Conservation (phyloP, 2,329 filamentous ascomycete genomes). For the Decorospora gaudefroyi region DNA sequence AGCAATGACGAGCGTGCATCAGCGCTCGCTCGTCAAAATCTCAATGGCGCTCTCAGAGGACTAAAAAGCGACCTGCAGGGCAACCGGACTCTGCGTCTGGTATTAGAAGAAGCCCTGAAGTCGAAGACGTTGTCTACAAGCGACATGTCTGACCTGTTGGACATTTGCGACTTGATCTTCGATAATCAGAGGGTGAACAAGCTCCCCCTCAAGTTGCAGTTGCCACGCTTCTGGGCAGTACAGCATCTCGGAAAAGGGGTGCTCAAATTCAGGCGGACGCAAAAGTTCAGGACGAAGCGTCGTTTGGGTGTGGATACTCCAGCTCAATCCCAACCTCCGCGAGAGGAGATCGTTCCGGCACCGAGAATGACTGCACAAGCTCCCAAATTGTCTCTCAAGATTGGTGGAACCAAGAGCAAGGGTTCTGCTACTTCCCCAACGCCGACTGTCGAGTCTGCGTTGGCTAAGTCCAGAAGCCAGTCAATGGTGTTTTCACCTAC, state of each 20-base stretch:
- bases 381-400: constrained; percentile 33
- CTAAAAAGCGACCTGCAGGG: constrained; percentile 58
- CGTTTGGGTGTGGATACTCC: constrained; percentile 6
- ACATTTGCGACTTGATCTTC: constrained; percentile 62
- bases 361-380: constrained; percentile 5
- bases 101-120: constrained; percentile 61
- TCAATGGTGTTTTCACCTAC: constrained; percentile 24
- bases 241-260: constrained; percentile 57
- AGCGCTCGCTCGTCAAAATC: constrained; percentile 59
- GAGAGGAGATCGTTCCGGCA: constrained; percentile 10
- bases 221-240: constrained; percentile 62
- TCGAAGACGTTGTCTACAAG: constrained; percentile 55
- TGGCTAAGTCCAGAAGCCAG: constrained; percentile 17
- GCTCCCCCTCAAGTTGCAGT: constrained; percentile 56
- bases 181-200: constrained; percentile 53
- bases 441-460: constrained; percentile 9
- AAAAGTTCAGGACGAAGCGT: constrained; percentile 26
- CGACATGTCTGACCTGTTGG: constrained; percentile 61
- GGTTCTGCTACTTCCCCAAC: constrained; percentile 23
- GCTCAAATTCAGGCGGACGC: constrained; percentile 38
- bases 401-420: constrained; percentile 20
- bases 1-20: constrained; percentile 51
- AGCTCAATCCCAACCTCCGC: constrained; percentile 10
- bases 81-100: constrained; percentile 56
- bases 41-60: constrained; percentile 62